Base-by-base conservation (phyloP, 768 basidiomycete species). In the Tulasnella calospora region DNA sequence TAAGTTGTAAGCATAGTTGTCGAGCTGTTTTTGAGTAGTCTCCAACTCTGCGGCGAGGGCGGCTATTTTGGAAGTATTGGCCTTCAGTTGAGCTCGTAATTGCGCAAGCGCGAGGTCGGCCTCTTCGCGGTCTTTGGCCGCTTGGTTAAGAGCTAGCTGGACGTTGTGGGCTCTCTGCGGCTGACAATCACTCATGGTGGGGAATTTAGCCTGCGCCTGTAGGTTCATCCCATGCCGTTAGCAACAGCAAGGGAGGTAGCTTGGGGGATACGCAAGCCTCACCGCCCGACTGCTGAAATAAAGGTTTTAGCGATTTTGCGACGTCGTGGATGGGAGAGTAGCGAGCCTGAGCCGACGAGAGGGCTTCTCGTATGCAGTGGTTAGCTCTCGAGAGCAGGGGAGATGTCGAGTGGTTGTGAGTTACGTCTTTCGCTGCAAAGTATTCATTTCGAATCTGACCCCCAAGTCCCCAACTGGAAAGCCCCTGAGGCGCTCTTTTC, bases 11-110 rank as follows among this genome's bases (percentile, higher is more conserved):
- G 77, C 40, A 41, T 78, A 78, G 35, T 78, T 19, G 36, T 78
- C 69, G 23, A 55, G 67, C 46, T 78, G 41, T 21, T 41, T 30
- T n/a, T 78, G 77, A 35, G 70, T 72, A 13, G 35, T 33, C 27
- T 73, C 44, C 40, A 78, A 69, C 70, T 78, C 69, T 17, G 70
- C 77, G n/a, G 46, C 71, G 69, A 78, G 77, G 40, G 69, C 27
- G 10, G 33, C 44, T 71, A 78, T 78, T 51, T 78, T 71, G 35
- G 70, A 40, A 36, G 40, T 38, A 47, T 71, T 73, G 70, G 55
- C 44, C 5, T 70, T 36, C 36, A 78, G 40, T 30, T 78, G 69
- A 41, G 70, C 70, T 46, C 70, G 70, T 30, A 78, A 13, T 23
- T 44, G 40, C 21, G 69, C 41, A 21, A 78, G 69, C 6, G 69